phyloP scores from a whole-genome alignment of 2,329 filamentous ascomycete species.

The Didymellaceae sp. region DNA sequence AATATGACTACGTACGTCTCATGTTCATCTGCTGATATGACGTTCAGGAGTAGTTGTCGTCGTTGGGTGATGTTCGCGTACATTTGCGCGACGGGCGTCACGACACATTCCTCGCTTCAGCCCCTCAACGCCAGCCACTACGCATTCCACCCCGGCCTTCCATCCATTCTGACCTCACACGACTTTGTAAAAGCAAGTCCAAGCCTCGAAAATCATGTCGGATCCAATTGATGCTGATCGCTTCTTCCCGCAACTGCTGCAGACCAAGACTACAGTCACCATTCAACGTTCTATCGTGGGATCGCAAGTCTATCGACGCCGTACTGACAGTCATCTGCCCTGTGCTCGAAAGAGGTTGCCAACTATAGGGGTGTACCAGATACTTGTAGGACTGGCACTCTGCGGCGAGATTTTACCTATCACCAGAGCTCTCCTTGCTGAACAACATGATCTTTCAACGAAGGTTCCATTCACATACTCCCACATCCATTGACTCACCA shows the following conservation, averaged over 20 bases:
- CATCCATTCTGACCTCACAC: conserved; percentile 10
- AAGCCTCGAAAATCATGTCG: conserved; percentile 1
- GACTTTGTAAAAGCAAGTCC: background rate
- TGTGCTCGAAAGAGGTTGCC: too few relatives aligned
- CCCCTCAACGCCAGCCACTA: conserved; percentile 35
- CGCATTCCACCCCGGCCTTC: conserved; percentile 34
- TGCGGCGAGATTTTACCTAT: too few relatives aligned
- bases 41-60: background rate
- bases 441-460: conserved; percentile 25
- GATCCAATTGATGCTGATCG: background rate
- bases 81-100: conserved; percentile 18
- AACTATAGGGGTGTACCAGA: too few relatives aligned
- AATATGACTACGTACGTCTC: conserved; percentile 7
- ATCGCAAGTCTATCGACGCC: too few relatives aligned
- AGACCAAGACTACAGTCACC: too few relatives aligned
- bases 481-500: conserved; percentile 7
- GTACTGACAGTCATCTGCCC: too few relatives aligned
- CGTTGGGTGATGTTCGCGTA: conserved; percentile 4
- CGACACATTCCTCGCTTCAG: conserved; percentile 31
- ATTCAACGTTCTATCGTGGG: too few relatives aligned
- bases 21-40: conserved; percentile 1
- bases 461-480: conserved; percentile 11
- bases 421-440: background rate
- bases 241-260: background rate
- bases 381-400: too few relatives aligned